Conservation (phyloP, 768 basidiomycete genomes). For the Lentinula aciculospora region DNA sequence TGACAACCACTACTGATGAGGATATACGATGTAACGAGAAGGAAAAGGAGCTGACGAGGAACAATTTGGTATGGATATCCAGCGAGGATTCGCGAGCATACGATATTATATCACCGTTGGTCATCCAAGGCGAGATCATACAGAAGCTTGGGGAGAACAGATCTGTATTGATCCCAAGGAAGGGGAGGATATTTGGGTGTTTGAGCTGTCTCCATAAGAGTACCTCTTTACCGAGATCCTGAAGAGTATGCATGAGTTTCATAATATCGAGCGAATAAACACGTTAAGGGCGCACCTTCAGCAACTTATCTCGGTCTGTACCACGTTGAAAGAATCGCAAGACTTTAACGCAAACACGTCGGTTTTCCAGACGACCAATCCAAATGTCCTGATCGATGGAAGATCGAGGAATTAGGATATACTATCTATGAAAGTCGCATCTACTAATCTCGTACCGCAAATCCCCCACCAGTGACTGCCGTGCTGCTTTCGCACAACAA, state of each 20-base stretch:
- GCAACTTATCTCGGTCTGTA: neutral
- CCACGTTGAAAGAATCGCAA: constrained; percentile 5
- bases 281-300: neutral
- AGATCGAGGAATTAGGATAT: neutral
- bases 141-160: constrained; percentile 12
- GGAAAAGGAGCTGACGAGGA: constrained; percentile 11
- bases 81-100: constrained; percentile 19
- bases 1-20: constrained; percentile 9
- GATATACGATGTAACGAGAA: constrained; percentile 21
- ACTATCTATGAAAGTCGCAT: neutral
- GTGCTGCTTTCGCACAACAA: neutral
- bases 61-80: constrained; percentile 11
- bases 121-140: constrained; percentile 37
- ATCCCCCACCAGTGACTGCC: constrained; percentile 4
- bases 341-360: constrained; percentile 9
- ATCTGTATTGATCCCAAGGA: constrained; percentile 20
- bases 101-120: constrained; percentile 19
- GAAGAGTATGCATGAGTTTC: neutral
- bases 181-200: constrained; percentile 24
- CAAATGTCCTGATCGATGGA: constrained; percentile 5
- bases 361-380: neutral
- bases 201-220: constrained; percentile 25
- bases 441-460: neutral
- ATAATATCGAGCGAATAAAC: neutral
- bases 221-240: constrained; percentile 15